Evolutionary conservation across 2,329 filamentous ascomycete species (phyloP).

Genomic region (Pyricularia sp.): DNA sequence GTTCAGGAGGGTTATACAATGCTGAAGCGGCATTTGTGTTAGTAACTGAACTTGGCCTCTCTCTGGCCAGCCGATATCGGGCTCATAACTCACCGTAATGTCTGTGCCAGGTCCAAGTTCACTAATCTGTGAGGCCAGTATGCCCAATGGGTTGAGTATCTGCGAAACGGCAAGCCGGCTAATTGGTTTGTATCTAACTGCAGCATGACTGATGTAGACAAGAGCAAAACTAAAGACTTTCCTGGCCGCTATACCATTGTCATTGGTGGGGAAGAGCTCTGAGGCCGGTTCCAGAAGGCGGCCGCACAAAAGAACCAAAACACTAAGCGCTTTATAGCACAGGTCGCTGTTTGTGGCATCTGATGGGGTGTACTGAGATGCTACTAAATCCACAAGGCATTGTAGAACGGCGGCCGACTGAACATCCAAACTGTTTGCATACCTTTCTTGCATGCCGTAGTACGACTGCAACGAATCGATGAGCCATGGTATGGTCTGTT

Average conservation of each 20-base stretch:
- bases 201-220: constrained; percentile 14
- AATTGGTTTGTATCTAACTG: constrained; percentile 15
- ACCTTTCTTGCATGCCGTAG: constrained; percentile 27
- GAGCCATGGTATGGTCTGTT: constrained; percentile 36
- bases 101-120: constrained; percentile 13
- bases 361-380: constrained; percentile 5
- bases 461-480: constrained; percentile 37
- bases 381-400: constrained; percentile 23
- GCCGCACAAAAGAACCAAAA: constrained; percentile 15
- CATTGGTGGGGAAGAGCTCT: constrained; percentile 11
- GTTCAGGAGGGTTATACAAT: constrained; percentile 11
- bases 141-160: constrained; percentile 12
- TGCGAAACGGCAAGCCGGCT: constrained; percentile 15
- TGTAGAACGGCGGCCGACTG: constrained; percentile 26
- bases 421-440: constrained; percentile 20
- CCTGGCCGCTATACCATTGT: constrained; percentile 9
- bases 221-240: constrained; percentile 14
- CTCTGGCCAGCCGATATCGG: not conserved
- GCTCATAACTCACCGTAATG: constrained; percentile 13
- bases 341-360: constrained; percentile 9
- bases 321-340: constrained; percentile 18
- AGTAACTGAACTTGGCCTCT: not conserved
- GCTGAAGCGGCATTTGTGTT: constrained; percentile 6
- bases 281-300: constrained; percentile 10
- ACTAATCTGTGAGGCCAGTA: constrained; percentile 10